Conservation (phyloP, 371 early-diverging fungal genomes). For the Amoeboaphelidium protococcarum region DNA sequence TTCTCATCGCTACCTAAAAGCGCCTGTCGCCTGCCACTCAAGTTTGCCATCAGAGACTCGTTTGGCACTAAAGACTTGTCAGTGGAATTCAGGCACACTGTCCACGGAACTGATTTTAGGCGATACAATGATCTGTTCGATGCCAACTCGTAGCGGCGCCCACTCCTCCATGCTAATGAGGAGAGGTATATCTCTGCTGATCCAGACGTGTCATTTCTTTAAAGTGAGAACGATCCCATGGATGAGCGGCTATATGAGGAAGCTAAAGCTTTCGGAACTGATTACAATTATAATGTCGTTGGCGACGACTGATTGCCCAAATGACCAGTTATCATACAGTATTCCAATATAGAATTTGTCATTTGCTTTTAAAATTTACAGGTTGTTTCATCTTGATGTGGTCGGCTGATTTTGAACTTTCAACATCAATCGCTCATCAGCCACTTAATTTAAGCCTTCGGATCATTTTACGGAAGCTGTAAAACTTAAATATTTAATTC, state of each 20-base stretch:
- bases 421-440: too few species aligned
- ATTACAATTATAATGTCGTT: neutral
- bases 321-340: too few species aligned
- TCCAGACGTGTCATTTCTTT: neutral
- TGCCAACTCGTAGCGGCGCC: neutral
- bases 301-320: too few species aligned
- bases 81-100: constrained; percentile 45
- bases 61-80: constrained; percentile 53
- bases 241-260: neutral
- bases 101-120: constrained; percentile 35
- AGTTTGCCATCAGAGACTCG: constrained; percentile 48
- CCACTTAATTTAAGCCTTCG: too few species aligned
- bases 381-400: too few species aligned
- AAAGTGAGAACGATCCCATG: neutral
- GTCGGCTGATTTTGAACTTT: too few species aligned
- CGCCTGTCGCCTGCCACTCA: constrained; percentile 32
- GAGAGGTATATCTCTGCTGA: neutral
- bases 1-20: constrained; percentile 31
- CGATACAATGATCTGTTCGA: neutral
- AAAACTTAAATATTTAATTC: too few species aligned
- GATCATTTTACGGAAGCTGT: too few species aligned
- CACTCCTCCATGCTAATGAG: neutral
- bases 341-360: too few species aligned
- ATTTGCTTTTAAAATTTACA: too few species aligned
- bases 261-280: neutral